phyloP scores from a whole-genome alignment of 495 filamentous ascomycete genomes.

The Xylaria grammica region DNA sequence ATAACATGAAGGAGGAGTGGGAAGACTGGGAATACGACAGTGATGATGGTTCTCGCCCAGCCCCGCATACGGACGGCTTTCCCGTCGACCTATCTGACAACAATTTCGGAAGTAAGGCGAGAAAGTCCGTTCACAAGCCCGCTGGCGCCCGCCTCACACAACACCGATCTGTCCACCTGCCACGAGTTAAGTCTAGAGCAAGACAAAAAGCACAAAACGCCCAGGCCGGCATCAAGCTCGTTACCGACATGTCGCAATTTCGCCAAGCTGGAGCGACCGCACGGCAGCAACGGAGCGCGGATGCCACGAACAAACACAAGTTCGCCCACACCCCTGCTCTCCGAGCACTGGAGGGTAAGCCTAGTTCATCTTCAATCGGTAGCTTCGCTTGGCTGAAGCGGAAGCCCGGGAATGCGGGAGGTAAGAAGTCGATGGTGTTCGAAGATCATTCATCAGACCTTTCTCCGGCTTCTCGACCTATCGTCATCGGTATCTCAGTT shows the following conservation, averaged over 20 bases:
- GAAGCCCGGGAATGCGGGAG: conserved; percentile 33
- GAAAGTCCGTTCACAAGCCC: conserved; percentile 2
- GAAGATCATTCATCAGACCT: conserved; percentile 54
- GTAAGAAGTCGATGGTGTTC: conserved; percentile 30
- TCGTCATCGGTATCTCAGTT: conserved; percentile 79
- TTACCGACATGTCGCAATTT: conserved; percentile 61
- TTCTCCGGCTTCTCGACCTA: conserved; percentile 75
- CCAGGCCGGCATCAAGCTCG: conserved; percentile 67
- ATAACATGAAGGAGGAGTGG: conserved; percentile 48
- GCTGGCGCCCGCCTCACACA: conserved; percentile 24
- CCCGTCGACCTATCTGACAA: conserved; percentile 34
- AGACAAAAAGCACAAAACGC: conserved; percentile 62
- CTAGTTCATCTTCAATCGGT: conserved; percentile 45
- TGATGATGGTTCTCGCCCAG: conserved; percentile 33
- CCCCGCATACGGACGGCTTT: conserved; percentile 30
- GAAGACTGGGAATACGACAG: conserved; percentile 55
- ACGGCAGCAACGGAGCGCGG: too few species aligned
- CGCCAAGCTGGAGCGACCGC: conserved; percentile 26
- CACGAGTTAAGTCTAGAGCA: conserved; percentile 51
- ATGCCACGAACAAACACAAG: conserved; percentile 39
- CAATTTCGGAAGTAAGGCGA: conserved; percentile 18
- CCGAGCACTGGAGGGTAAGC: conserved; percentile 52
- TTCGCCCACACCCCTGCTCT: conserved; percentile 59
- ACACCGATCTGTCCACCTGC: conserved; percentile 32
- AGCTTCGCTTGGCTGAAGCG: conserved; percentile 51